Conservation (phyloP, 176 grass and related monocot genomes). For the Oropetium thomaeum region DNA sequence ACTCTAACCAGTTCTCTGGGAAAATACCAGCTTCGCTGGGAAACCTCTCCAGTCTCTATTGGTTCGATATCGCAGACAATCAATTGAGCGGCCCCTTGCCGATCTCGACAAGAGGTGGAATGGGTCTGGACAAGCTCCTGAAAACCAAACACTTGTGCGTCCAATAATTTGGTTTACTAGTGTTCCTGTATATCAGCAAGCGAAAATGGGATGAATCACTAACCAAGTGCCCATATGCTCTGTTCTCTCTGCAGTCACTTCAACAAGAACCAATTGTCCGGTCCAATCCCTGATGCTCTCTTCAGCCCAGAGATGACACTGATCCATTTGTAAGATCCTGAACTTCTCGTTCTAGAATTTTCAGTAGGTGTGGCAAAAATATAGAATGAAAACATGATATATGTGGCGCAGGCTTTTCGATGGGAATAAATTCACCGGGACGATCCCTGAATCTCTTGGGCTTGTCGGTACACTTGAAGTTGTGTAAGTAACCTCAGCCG, state of each 20-base stretch:
- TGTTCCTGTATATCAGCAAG: conserved; percentile 3
- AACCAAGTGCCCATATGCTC: background rate
- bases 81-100: conserved; percentile 68
- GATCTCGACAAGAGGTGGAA: conserved; percentile 45
- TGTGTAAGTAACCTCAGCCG: conserved; percentile 58
- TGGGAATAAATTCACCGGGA: conserved; percentile 71
- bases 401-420: conserved; percentile 70
- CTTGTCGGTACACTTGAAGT: conserved; percentile 61
- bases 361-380: background rate
- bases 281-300: conserved; percentile 71
- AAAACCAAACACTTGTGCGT: conserved; percentile 88
- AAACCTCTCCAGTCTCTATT: conserved; percentile 81
- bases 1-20: conserved; percentile 75
- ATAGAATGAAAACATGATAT: conserved; percentile 1
- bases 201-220: background rate
- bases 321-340: conserved; percentile 77
- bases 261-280: conserved; percentile 83
- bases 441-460: conserved; percentile 72
- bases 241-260: conserved; percentile 67
- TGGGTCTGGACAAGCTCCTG: conserved; percentile 75
- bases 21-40: conserved; percentile 80
- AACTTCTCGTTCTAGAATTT: background rate
- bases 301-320: conserved; percentile 78
- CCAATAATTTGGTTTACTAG: background rate
- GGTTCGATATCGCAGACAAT: conserved; percentile 87